Base-by-base conservation (phyloP, 495 filamentous ascomycete species). In the Hypoxylon perforatum region DNA sequence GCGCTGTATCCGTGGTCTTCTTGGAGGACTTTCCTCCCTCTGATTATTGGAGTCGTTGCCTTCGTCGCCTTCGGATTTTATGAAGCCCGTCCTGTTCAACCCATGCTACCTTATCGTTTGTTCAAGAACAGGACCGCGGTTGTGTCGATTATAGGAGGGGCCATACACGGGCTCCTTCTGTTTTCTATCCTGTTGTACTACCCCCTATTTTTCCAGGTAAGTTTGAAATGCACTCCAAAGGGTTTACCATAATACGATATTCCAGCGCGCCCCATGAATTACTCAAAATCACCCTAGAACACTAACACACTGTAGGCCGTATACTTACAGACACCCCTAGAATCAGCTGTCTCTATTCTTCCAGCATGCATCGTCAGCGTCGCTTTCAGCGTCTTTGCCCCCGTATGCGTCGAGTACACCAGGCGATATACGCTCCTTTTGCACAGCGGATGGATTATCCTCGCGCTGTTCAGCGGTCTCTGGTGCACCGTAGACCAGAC, bases 1-100 rank as follows among this genome's bases (percentile, higher is more conserved):
- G 4, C 57, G 0, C 4, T 78, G 35, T 76, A 76, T 48, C 69
- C 76, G 0, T 81, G 77, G 78, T 46, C n/a, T 0, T 74, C 71
- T 0, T 77, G 67, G 52, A 42, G 65, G 28, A 77, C 75, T 7
- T 53, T 81, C 21, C 36, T 74, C 15, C 72, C 76, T 0, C 41
- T 79, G 8, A 19, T 75, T 6, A 9, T 75, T 14, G 78, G 78
- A 7, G 49, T 75, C 3, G 46, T 68, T 0, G 23, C 60, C 1
- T 52, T 80, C 0, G 65, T 71, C 14, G 53, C 35, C 1, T 77
- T 79, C 44, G 71, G 38, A 7, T 36, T 71, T 1, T 79, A 67
- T 33, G 78, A 79, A 41, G 23, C 17, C 1, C 48, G 45, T 17
- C 57, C 69, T 7, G 28, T 15, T 0, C 51, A 63, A 18, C 73